Percentiles rank a stretch among this genome's conserved stretches.
Conservation (phyloP, 1,139 yeast genomes). For the Starmera stellimalicola region DNA sequence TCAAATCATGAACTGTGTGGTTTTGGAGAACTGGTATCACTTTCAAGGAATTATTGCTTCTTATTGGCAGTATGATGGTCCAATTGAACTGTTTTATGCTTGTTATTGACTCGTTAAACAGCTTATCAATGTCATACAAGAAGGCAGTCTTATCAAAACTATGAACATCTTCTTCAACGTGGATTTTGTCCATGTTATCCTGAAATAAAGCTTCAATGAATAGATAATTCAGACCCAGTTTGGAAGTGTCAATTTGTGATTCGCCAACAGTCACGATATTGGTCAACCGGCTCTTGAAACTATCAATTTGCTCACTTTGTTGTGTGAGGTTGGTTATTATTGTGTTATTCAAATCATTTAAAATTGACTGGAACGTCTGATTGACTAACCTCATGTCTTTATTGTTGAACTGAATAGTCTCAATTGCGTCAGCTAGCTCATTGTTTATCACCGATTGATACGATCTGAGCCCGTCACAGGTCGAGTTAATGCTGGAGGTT, state of each 20-base stretch:
- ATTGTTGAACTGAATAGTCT: background rate
- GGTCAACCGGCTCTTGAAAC: background rate
- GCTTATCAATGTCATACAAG: background rate
- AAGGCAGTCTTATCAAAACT: background rate
- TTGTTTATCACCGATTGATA: background rate
- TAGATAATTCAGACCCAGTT: background rate
- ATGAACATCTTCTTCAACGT: background rate
- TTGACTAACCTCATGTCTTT: background rate
- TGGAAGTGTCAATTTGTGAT: background rate
- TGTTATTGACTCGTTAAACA: background rate
- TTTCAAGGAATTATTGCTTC: background rate
- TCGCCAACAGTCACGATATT: conserved; percentile 1
- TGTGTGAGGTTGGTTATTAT: background rate
- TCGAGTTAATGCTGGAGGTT: background rate
- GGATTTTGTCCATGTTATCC: background rate
- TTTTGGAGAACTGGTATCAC: background rate
- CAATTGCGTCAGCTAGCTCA: background rate
- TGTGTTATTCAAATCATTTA: background rate
- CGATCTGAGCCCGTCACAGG: background rate
- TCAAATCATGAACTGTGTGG: background rate
- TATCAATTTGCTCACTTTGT: background rate
- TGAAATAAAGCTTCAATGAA: background rate
- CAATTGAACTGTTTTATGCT: background rate
- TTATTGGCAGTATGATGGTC: background rate
- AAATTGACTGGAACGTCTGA: background rate